phyloP scores from a whole-genome alignment of 345 rosid genomes.

The Sisymbrium irio region DNA sequence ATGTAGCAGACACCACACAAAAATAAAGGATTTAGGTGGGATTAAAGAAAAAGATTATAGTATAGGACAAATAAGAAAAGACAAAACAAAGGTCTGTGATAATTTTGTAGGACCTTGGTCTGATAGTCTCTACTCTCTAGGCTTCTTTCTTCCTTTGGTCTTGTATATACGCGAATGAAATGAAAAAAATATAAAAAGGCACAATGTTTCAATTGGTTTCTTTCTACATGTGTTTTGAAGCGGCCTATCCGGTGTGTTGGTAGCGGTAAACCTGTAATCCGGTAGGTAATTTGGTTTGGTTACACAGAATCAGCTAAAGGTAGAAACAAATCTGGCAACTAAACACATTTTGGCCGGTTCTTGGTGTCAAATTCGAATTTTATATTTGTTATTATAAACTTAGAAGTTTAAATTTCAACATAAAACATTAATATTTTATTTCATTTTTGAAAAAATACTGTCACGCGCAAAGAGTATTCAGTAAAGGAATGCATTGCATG shows the following conservation, averaged over 20 bases:
- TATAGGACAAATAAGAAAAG: slow-evolving; percentile 22
- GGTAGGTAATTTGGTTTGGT: too few species aligned
- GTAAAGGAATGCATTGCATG: too few species aligned
- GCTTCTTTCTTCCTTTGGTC: slow-evolving; percentile 7
- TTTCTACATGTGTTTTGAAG: background rate
- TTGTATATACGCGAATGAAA: slow-evolving; percentile 31
- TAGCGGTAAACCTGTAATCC: background rate
- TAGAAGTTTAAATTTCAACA: too few species aligned
- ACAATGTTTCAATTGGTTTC: background rate
- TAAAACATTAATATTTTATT: too few species aligned
- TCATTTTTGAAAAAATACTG: too few species aligned
- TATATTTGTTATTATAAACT: too few species aligned
- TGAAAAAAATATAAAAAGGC: background rate
- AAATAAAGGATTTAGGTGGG: slow-evolving; percentile 8
- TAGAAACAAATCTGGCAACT: too few species aligned
- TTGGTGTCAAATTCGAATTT: too few species aligned
- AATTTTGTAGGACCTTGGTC: slow-evolving; percentile 28
- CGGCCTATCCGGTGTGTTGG: background rate
- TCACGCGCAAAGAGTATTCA: too few species aligned
- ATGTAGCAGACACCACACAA: slow-evolving; percentile 15
- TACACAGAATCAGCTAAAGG: too few species aligned
- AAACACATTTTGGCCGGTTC: too few species aligned
- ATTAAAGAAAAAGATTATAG: slow-evolving; percentile 13
- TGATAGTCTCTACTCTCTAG: slow-evolving; percentile 13
- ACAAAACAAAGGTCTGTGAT: slow-evolving; percentile 25